These are phyloP conservation scores for Tetrahymena borealis DNA, from an alignment of 73 alveolate species.

Conservation along the genomic window DNA sequence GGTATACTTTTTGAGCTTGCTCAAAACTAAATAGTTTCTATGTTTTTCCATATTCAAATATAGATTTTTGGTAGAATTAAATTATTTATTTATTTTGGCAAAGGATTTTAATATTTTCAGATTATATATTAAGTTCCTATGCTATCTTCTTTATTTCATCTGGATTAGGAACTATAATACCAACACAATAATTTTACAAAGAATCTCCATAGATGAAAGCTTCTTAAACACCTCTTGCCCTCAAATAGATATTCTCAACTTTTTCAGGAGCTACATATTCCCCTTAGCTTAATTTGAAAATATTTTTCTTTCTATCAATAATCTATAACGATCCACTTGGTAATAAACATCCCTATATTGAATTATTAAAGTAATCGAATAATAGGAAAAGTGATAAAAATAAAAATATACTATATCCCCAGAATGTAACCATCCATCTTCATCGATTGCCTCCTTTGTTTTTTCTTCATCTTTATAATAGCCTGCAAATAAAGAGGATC, in stretches of 20 bases:
- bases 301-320: slow-evolving; percentile 96
- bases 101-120: slow-evolving; percentile 4
- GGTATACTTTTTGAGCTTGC: slow-evolving; percentile 62
- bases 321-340: slow-evolving; percentile 83
- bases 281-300: slow-evolving; percentile 92
- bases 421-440: slow-evolving; percentile 86
- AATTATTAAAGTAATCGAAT: not conserved
- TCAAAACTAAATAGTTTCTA: slow-evolving; percentile 71
- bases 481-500: slow-evolving; percentile 75
- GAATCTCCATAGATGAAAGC: slow-evolving; percentile 91
- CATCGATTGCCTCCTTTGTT: slow-evolving; percentile 72
- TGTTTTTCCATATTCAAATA: slow-evolving; percentile 25
- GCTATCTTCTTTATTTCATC: slow-evolving; percentile 50
- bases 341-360: slow-evolving; percentile 57
- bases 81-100: slow-evolving; percentile 11
- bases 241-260: slow-evolving; percentile 69
- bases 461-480: slow-evolving; percentile 68
- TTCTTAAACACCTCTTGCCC: slow-evolving; percentile 63
- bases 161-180: slow-evolving; percentile 72
- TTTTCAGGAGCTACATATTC: slow-evolving; percentile 98
- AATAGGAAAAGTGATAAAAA: not conserved
- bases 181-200: slow-evolving; percentile 56
- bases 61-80: not conserved
- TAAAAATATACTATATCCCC: slow-evolving; percentile 64
- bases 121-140: not conserved